Conservation (phyloP, 2,329 filamentous ascomycete genomes). For the Hymenoscyphus albidus region DNA sequence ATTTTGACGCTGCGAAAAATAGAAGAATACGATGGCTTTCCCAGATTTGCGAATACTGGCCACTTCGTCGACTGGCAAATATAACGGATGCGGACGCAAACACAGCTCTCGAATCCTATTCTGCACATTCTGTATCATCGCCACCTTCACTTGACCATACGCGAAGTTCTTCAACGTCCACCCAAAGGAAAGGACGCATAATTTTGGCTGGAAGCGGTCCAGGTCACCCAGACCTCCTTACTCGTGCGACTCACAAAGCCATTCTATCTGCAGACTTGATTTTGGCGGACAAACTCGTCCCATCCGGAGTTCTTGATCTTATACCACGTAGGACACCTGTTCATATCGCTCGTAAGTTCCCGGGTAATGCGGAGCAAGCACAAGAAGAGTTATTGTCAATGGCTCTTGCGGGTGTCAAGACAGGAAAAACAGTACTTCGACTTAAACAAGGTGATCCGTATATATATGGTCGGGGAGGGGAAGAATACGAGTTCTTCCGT, state of each 20-base stretch:
- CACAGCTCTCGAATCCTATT: conserved; percentile 70
- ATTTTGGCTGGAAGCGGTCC: conserved; percentile 90
- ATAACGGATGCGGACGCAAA: conserved; percentile 80
- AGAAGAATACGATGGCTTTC: conserved; percentile 87
- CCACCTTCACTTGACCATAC: conserved; percentile 28
- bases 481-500: conserved; percentile 84
- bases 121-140: conserved; percentile 32
- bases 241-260: conserved; percentile 73
- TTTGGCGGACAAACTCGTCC: conserved; percentile 81
- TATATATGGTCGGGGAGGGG: conserved; percentile 89
- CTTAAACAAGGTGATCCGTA: conserved; percentile 97
- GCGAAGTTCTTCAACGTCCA: conserved; percentile 19
- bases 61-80: conserved; percentile 72
- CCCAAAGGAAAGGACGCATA: conserved; percentile 59
- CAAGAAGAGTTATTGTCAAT: conserved; percentile 83
- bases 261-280: conserved; percentile 73
- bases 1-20: conserved; percentile 69
- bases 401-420: conserved; percentile 64
- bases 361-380: conserved; percentile 89
- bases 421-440: conserved; percentile 77
- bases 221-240: conserved; percentile 88
- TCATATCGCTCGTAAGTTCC: conserved; percentile 94
- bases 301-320: conserved; percentile 78
- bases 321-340: conserved; percentile 86
- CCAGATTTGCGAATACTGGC: conserved; percentile 99